Evolutionary conservation across 371 early-diverging fungal genomes (phyloP).

Genomic region (Antonospora locustae): DNA sequence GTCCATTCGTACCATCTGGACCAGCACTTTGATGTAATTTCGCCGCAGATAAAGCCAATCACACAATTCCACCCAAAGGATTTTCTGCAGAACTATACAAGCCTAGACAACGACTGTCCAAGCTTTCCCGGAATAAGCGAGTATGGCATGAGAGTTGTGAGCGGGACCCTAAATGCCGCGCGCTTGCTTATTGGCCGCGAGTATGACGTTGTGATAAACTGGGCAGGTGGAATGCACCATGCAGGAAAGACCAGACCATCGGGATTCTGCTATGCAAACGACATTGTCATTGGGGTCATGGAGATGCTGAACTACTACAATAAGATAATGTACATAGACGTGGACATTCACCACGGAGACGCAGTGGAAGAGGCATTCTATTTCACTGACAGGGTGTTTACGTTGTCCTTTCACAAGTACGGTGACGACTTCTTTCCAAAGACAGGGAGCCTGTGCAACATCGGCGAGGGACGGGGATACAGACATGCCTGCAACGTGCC

Average conservation of each 20-base stretch:
- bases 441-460: slow-evolving; percentile 68
- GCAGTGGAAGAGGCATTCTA: slow-evolving; percentile 81
- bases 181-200: slow-evolving; percentile 62
- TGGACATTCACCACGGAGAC: slow-evolving; percentile 87
- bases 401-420: slow-evolving; percentile 77
- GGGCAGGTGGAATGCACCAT: slow-evolving; percentile 85
- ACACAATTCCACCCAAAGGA: slow-evolving; percentile 27
- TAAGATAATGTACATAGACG: slow-evolving; percentile 76
- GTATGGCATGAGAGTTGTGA: slow-evolving; percentile 75
- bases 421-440: slow-evolving; percentile 79
- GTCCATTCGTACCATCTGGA: slow-evolving; percentile 81
- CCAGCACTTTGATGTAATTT: slow-evolving; percentile 71
- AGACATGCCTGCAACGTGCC: slow-evolving; percentile 72
- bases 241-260: slow-evolving; percentile 75
- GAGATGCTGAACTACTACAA: slow-evolving; percentile 62
- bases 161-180: slow-evolving; percentile 77
- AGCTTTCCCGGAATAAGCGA: slow-evolving; percentile 85
- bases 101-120: slow-evolving; percentile 68
- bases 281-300: slow-evolving; percentile 73
- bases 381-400: slow-evolving; percentile 71
- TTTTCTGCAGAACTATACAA: slow-evolving; percentile 29
- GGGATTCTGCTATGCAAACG: slow-evolving; percentile 85
- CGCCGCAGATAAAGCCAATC: slow-evolving; percentile 52
- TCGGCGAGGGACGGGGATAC: slow-evolving; percentile 57
- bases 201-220: slow-evolving; percentile 72